Evolutionary conservation across 2,329 filamentous ascomycete genomes (phyloP), one percentile per base, ranked within the genome.

Genomic region (Pyricularia grisea): DNA sequence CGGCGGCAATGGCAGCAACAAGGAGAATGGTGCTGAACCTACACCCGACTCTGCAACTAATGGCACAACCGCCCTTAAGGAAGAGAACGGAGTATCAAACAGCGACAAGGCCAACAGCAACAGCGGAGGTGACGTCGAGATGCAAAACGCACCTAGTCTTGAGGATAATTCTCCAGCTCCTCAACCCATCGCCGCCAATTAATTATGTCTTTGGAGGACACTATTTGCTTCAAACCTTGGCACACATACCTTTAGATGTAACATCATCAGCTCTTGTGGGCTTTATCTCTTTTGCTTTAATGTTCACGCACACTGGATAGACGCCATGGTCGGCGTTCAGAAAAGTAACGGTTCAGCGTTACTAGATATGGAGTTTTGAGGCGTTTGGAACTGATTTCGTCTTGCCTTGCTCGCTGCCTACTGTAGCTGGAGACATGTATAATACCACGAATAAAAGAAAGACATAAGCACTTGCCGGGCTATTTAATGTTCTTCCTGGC

Each of bases 31-130:
- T 17, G 65, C 42, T 17, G 65, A 36, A 23, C 14, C 42, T 20
- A 27, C 65, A 3, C 14, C 33, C 30, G 65, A 50, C 0, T 11
- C 20, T 20, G 4, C 33, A 27, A 42, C 65, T 23, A 67, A 67
- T 36, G 65, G 65, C 36, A 50, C 12, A n/a, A 5, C 65, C n/a
- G 30, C 58, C 58, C n/a, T 61, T 1, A 86, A 88, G 74, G 3
- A 50, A 50, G 87, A 87, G 72, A 90, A 90, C 67, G 81, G 78
- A 50, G 82, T 82, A 70, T 76, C 78, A 70, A 84, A 84, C 79
- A 36, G 20, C 71, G 82, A 79, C 74, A 80, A 80, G 71, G 79
- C 79, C 64, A 77, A 77, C 71, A 79, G 75, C 71, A 74, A 72
- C 70, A 78, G 75, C 28, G 75, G 72, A 27, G 79, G 78, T 67